Evolutionary conservation across 2,329 filamentous ascomycete species (phyloP).

Genomic region (Colletotrichum liriopes): DNA sequence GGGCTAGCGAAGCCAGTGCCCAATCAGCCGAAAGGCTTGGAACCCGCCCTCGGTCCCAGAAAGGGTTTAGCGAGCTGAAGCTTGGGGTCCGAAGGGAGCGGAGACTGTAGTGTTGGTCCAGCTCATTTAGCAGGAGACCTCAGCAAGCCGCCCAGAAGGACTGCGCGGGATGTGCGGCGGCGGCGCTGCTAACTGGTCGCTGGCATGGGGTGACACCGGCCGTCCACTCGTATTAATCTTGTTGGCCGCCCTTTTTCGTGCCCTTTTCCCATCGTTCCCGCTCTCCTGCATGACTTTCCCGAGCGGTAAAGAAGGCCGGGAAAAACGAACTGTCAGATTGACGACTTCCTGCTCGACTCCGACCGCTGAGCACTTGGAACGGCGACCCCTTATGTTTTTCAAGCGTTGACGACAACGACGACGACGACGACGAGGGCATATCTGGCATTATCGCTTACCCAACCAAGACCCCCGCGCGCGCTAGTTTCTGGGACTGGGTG

Average conservation of each 20-base stretch:
- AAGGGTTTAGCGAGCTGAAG: conserved; percentile 25
- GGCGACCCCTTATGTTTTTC: not conserved
- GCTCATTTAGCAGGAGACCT: conserved; percentile 27
- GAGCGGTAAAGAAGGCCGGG: conserved; percentile 5
- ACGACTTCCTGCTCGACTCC: not conserved
- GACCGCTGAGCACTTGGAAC: not conserved
- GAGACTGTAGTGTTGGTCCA: conserved; percentile 10
- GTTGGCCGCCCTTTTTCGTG: conserved; percentile 27
- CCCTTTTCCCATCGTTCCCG: conserved; percentile 19
- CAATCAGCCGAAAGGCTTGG: not conserved
- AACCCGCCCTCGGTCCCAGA: conserved; percentile 30
- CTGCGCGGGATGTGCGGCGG: conserved; percentile 15
- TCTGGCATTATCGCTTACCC: conserved; percentile 6
- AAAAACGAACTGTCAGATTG: conserved; percentile 14
- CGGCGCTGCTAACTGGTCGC: conserved; percentile 14
- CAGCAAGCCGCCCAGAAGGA: conserved; percentile 22
- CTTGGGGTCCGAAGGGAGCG: conserved; percentile 16
- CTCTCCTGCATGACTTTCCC: conserved; percentile 30
- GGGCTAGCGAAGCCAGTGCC: conserved; percentile 24
- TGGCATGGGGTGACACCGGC: conserved; percentile 29
- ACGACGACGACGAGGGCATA: not conserved
- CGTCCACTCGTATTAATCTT: conserved; percentile 35
- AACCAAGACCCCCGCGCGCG: conserved; percentile 12
- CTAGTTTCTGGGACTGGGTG: conserved; percentile 22
- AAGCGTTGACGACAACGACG: not conserved